These are phyloP conservation scores for Dispira parvispora DNA, from an alignment of 192 early-diverging fungal species.

Conservation along the genomic window DNA sequence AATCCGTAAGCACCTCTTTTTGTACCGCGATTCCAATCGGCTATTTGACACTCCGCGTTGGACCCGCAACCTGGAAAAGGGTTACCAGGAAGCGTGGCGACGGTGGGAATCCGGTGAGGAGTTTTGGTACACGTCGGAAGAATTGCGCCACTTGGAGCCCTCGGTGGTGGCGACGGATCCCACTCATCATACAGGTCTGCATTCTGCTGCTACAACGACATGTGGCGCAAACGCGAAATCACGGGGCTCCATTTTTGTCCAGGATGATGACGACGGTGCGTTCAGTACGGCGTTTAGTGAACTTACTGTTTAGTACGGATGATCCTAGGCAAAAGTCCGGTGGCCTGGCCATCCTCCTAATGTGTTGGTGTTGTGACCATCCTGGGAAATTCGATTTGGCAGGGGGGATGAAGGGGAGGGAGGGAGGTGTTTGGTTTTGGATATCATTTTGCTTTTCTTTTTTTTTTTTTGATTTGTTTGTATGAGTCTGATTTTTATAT, in stretches of 20 bases:
- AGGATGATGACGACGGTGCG: conserved; percentile 20
- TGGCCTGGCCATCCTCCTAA: too few relatives aligned
- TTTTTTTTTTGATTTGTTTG: too few relatives aligned
- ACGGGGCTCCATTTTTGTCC: conserved; percentile 24
- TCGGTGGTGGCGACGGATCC: not conserved
- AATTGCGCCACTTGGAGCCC: conserved; percentile 2
- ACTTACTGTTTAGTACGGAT: too few relatives aligned
- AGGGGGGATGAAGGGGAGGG: too few relatives aligned
- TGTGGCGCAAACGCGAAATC: not conserved
- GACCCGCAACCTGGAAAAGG: conserved; percentile 69
- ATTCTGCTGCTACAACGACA: not conserved
- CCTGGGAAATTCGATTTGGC: too few relatives aligned
- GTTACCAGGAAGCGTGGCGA: conserved; percentile 49
- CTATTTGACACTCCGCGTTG: conserved; percentile 79
- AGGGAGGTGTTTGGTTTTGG: too few relatives aligned
- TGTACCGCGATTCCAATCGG: conserved; percentile 56
- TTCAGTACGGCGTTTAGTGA: conserved; percentile 5
- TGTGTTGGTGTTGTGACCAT: too few relatives aligned
- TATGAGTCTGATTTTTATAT: too few relatives aligned
- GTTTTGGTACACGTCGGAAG: conserved; percentile 23
- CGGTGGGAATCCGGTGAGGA: conserved; percentile 49
- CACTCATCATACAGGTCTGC: not conserved
- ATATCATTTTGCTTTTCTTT: too few relatives aligned
- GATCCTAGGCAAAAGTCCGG: too few relatives aligned
- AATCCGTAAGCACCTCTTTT: conserved; percentile 49